Conservation (phyloP, 768 basidiomycete genomes). For the Panaeolus cyanescens region DNA sequence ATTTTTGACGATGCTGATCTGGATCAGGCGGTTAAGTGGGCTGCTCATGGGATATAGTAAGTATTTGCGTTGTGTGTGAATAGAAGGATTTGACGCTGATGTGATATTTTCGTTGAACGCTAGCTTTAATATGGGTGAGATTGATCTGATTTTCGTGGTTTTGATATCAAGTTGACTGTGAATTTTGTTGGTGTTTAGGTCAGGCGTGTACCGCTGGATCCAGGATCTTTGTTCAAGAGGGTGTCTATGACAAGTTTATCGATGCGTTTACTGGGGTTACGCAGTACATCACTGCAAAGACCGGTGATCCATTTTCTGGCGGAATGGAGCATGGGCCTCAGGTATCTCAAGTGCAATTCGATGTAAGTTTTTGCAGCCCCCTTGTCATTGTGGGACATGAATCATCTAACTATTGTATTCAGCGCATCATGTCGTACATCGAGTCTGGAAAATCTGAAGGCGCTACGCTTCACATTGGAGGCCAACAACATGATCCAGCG, state of each 20-base stretch:
- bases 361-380: conserved; percentile 38
- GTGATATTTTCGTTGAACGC: background rate
- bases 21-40: conserved; percentile 68
- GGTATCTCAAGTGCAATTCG: conserved; percentile 65
- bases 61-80: too few species aligned
- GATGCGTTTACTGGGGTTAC: conserved; percentile 53
- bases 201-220: conserved; percentile 78
- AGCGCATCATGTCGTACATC: conserved; percentile 81
- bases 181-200: conserved; percentile 63
- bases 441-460: conserved; percentile 69
- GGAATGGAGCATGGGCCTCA: conserved; percentile 69
- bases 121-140: conserved; percentile 22
- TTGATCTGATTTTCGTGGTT: background rate
- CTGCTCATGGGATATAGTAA: conserved; percentile 66
- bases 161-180: conserved; percentile 50
- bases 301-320: conserved; percentile 62
- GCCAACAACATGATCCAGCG: conserved; percentile 44
- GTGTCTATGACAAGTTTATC: conserved; percentile 78
- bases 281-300: conserved; percentile 44
- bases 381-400: background rate
- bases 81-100: background rate
- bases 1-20: conserved; percentile 68
- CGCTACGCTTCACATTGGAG: conserved; percentile 67
- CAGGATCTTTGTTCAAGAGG: conserved; percentile 77
- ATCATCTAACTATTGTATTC: background rate